These are phyloP conservation scores for Silene vulgaris DNA, from an alignment of 179 eudicot species.

Conservation along the genomic window DNA sequence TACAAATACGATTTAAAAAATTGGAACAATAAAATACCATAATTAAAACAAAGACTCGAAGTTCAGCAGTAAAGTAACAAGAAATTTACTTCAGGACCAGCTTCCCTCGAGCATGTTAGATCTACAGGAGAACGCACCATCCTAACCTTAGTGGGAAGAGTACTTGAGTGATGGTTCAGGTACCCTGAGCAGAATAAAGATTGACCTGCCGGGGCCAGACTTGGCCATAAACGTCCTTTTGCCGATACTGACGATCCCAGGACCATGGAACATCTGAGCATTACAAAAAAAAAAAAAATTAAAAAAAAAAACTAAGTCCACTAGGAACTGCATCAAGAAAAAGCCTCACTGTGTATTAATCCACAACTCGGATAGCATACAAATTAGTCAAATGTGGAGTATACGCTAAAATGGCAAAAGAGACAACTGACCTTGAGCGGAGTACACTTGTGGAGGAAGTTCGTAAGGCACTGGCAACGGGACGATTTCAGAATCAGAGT, in stretches of 20 bases:
- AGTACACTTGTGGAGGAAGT: slow-evolving; percentile 78
- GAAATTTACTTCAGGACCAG: not conserved
- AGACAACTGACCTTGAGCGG: slow-evolving; percentile 53
- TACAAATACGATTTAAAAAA: too few relatives aligned
- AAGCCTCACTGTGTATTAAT: not conserved
- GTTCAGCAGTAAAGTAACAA: not conserved
- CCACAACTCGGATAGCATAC: too few relatives aligned
- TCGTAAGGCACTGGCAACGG: slow-evolving; percentile 79
- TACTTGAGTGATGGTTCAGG: slow-evolving; percentile 3
- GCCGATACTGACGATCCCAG: slow-evolving; percentile 71
- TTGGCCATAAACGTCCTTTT: slow-evolving; percentile 81
- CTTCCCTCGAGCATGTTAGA: not conserved
- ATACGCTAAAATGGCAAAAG: not conserved
- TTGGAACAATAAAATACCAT: not conserved
- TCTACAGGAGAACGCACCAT: too few relatives aligned
- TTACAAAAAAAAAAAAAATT: not conserved
- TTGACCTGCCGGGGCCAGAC: slow-evolving; percentile 71
- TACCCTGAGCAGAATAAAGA: slow-evolving; percentile 27
- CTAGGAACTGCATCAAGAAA: not conserved
- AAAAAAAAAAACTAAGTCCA: not conserved
- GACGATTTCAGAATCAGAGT: slow-evolving; percentile 46
- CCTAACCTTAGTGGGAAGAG: not conserved
- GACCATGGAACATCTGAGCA: slow-evolving; percentile 89
- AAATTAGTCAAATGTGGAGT: too few relatives aligned
- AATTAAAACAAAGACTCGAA: not conserved